These are phyloP conservation scores for Polygonum aviculare DNA, from an alignment of 148 eudicot species.

Conservation along the genomic window DNA sequence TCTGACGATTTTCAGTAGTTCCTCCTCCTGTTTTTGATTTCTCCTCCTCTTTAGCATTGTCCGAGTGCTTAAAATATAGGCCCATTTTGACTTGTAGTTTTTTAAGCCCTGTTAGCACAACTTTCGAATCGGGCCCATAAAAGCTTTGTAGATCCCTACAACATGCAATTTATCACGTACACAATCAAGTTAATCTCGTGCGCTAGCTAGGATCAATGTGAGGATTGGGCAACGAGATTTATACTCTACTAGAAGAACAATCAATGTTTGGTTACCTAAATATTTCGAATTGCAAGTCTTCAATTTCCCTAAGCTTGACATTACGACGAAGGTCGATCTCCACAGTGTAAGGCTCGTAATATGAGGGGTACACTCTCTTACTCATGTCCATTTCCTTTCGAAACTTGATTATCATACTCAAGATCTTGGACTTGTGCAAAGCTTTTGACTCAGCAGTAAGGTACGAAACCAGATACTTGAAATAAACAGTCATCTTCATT, in stretches of 20 bases:
- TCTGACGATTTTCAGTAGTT: not conserved
- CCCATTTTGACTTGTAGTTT: not conserved
- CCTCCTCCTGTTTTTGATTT: not conserved
- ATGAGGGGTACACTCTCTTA: not conserved
- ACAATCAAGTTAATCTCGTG: not conserved
- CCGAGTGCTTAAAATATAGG: not conserved
- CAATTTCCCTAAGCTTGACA: not conserved
- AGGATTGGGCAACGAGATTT: not conserved
- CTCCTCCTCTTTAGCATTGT: not conserved
- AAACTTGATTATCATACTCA: not conserved
- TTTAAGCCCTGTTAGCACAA: not conserved
- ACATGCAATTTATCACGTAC: not conserved
- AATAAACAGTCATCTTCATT: conserved; percentile 11
- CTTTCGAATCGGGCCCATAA: not conserved
- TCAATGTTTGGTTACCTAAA: not conserved
- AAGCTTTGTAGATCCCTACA: not conserved
- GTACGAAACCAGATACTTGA: conserved; percentile 11
- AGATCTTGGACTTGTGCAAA: not conserved
- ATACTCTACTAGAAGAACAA: not conserved
- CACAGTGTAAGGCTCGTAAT: not conserved
- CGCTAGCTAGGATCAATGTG: not conserved
- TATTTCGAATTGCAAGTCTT: not conserved
- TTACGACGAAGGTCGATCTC: not conserved
- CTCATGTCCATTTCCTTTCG: not conserved
- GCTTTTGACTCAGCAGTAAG: not conserved